A percentile compares a stretch with the other conserved stretches of the same genome.
phyloP scores from a whole-genome alignment of 345 rosid genomes.

The Turnera subulata region DNA sequence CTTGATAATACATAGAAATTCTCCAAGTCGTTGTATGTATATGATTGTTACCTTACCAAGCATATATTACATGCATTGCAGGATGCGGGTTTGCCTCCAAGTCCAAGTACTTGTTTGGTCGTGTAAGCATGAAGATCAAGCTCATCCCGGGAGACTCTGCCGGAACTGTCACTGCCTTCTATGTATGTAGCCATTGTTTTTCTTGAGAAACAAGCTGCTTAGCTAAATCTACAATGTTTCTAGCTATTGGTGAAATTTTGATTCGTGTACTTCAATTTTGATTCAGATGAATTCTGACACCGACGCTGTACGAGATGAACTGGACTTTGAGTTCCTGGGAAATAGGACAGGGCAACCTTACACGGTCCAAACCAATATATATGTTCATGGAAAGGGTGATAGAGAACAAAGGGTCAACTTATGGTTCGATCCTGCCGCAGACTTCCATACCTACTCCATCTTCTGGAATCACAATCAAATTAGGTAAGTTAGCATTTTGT shows the following conservation, averaged over 20 bases:
- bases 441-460: slow-evolving; percentile 64
- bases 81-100: slow-evolving; percentile 95
- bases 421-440: slow-evolving; percentile 88
- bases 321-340: slow-evolving; percentile 92
- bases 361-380: slow-evolving; percentile 88
- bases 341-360: slow-evolving; percentile 84
- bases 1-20: not conserved
- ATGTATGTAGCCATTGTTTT: slow-evolving; percentile 33
- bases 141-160: slow-evolving; percentile 97
- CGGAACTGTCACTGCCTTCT: slow-evolving; percentile 96
- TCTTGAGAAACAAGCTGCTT: not conserved
- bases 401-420: slow-evolving; percentile 85
- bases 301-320: slow-evolving; percentile 56
- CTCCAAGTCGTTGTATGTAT: no score
- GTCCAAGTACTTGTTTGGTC: slow-evolving; percentile 66
- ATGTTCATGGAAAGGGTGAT: slow-evolving; percentile 88
- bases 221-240: not conserved
- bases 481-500: slow-evolving; percentile 46
- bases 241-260: not conserved
- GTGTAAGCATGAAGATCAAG: slow-evolving; percentile 90
- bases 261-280: not conserved
- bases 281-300: slow-evolving; percentile 81
- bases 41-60: not conserved
- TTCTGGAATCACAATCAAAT: slow-evolving; percentile 70
- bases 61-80: slow-evolving; percentile 6